Evolutionary conservation across 768 basidiomycete genomes (phyloP), one percentile per base, ranked within the genome.

Genomic region (Tricholoma matsutake): DNA sequence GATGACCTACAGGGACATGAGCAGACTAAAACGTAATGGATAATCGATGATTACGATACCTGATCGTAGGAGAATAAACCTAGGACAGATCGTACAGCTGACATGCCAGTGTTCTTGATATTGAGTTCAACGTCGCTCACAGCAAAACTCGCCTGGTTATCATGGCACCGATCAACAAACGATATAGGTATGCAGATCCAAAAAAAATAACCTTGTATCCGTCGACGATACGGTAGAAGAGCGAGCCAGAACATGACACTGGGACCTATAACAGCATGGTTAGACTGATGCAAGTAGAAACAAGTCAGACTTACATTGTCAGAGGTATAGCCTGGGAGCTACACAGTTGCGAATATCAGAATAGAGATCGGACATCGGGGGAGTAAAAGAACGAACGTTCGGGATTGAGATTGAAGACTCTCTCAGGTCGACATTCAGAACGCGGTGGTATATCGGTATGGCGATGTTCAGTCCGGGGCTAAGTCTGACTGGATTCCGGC

Each of bases 41-140:
- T 37, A 57, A 34, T 16, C 4, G 45, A 9, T 45, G 14, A 35
- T 6, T 22, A 13, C 60, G 65, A 13, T 57, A 78, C 79, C 65
- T 81, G 78, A 51, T 80, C 80, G 57, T 81, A 81, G 3, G 77
- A 72, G 65, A 84, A 84, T 29, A 73, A 72, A 16, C 84, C 84
- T 7, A 85, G 71, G 20, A 84, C 79, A 28, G 81, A 79, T n/a
- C 84, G 75, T 67, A 84, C 77, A 4, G 83, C 84, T 2, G 81
- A 82, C 22, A 79, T 83, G 14, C 83, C 83, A 5, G 81, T 83
- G 59, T 81, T 82, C 58, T 76, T 75, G 28, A 84, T 79, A 63
- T 83, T 84, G 8, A 67, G 68, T 52, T 78, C 72, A 14, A 83
- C 80, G 58, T 84, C 74, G 60, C 79, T 78, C 0, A 84, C 79